Evolutionary conservation across 352 stramenopile species (phyloP).

Genomic region (Globisporangium cylindrosporum): DNA sequence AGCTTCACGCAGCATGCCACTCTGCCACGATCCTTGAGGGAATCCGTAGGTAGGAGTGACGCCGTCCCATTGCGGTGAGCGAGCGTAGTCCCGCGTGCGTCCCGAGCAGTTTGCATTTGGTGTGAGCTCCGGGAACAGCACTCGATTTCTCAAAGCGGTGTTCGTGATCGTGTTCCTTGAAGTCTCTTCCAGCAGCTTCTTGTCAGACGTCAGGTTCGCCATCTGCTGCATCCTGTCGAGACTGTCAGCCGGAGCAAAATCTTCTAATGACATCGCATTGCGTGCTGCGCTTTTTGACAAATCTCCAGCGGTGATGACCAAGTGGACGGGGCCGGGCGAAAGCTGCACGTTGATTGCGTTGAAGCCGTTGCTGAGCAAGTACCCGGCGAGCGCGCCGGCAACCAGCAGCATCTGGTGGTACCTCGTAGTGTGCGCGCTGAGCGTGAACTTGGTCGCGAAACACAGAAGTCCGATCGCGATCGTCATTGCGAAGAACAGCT

Average conservation of each 20-base stretch:
- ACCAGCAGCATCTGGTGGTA: slow-evolving; percentile 10
- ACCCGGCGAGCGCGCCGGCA: slow-evolving; percentile 10
- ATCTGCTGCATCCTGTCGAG: neutral
- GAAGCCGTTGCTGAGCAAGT: slow-evolving; percentile 24
- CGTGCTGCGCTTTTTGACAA: neutral
- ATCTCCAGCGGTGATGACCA: neutral
- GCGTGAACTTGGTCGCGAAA: slow-evolving; percentile 8
- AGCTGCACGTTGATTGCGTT: slow-evolving; percentile 30
- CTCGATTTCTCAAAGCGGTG: neutral
- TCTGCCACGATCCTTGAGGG: slow-evolving; percentile 1
- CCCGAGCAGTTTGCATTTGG: neutral
- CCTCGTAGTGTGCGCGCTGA: neutral
- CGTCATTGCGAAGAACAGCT: slow-evolving; percentile 17
- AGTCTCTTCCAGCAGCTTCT: neutral
- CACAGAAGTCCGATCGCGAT: slow-evolving; percentile 17
- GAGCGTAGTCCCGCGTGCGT: neutral
- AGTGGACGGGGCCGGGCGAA: neutral
- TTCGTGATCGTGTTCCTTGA: slow-evolving; percentile 9
- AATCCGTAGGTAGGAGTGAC: neutral
- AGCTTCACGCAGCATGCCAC: neutral
- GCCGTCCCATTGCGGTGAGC: neutral
- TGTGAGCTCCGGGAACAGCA: neutral
- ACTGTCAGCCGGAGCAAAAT: neutral
- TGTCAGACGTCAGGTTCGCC: slow-evolving; percentile 1
- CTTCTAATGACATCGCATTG: neutral